phyloP scores from a whole-genome alignment of 352 stramenopile genomes.

The Pythium rhizo-oryzae region DNA sequence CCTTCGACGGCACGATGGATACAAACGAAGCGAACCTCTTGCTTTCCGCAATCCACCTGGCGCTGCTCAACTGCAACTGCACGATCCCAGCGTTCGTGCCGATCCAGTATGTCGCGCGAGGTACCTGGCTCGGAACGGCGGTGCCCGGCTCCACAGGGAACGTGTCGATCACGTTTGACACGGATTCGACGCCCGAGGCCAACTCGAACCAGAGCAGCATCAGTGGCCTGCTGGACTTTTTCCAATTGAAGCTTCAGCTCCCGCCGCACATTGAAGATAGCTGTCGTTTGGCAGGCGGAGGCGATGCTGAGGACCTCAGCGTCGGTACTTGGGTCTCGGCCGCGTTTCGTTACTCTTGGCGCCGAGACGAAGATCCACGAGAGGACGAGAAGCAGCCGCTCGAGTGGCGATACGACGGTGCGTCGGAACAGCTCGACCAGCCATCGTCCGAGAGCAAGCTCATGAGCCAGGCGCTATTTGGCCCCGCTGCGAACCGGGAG shows the following conservation, averaged over 20 bases:
- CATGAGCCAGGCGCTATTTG: constrained; percentile 39
- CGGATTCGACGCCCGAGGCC: constrained; percentile 67
- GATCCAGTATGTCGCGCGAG: constrained; percentile 51
- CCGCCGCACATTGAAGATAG: constrained; percentile 61
- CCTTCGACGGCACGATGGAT: constrained; percentile 45
- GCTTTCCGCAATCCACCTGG: constrained; percentile 71
- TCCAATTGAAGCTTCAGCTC: constrained; percentile 80
- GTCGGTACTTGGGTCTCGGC: constrained; percentile 70
- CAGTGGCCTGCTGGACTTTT: constrained; percentile 78
- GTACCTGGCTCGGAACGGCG: constrained; percentile 67
- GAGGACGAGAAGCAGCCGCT: constrained; percentile 31
- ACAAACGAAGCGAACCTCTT: constrained; percentile 67
- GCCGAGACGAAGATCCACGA: constrained; percentile 44
- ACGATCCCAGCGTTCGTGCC: constrained; percentile 80
- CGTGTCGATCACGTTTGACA: constrained; percentile 79
- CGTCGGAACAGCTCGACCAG: not conserved
- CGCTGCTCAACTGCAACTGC: constrained; percentile 81
- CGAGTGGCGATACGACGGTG: constrained; percentile 12
- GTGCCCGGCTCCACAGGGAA: constrained; percentile 73
- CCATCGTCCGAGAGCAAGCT: constrained; percentile 2
- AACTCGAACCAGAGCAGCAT: constrained; percentile 79
- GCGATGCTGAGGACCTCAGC: constrained; percentile 40
- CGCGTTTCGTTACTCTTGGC: constrained; percentile 68
- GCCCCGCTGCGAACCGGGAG: constrained; percentile 10
- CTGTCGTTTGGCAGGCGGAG: constrained; percentile 40